Base-by-base conservation (phyloP, 2,329 filamentous ascomycete genomes). In the Leptographium lundbergii region DNA sequence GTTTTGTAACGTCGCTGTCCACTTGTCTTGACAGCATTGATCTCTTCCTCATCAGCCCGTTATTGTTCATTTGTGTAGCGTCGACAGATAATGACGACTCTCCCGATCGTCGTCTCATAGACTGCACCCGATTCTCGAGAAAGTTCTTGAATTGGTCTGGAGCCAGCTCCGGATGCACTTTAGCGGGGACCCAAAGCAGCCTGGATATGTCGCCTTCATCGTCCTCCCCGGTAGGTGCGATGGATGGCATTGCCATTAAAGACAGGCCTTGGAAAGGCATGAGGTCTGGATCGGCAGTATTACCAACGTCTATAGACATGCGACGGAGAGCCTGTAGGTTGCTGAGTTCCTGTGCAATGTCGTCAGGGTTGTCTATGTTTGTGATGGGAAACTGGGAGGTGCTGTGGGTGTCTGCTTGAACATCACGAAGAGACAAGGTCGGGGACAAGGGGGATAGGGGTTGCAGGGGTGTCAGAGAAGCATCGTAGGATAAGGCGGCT, bases 81-180 rank as follows among this genome's bases (percentile, higher is more conserved):
- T 86, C 80, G 6, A 80, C 73, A 34, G 84, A 82, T 54, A 91
- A 73, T 45, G 78, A 78, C 63, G 79, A 86, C 65, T 86, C 90
- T 27, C 87, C 86, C 1, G 91, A 95, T 66, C 89, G 83, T 64
- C 91, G 81, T 70, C 90, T 86, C 66, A 97, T 95, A 42, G 89
- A 87, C 65, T 96, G 88, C 14, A 96, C 89, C 68, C 91, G 86
- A 63, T 91, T 95, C 67, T 99, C 92, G 2, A 99, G 81, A 65
- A 97, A 99, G 1, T 87, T 92, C 72, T 95, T 96, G 77, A 97
- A 99, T 66, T 96, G 94, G 68, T 88, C 91, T 1, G 94, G 94
- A 3, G 94, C 94, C 55, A 99, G 77, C 72, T 99, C 94, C 0
- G 94, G 94, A 67, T 99, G 94, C 32, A 99, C 81, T 60, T 91